Conservation (phyloP, 495 filamentous ascomycete species). For the Neurospora sp. region DNA sequence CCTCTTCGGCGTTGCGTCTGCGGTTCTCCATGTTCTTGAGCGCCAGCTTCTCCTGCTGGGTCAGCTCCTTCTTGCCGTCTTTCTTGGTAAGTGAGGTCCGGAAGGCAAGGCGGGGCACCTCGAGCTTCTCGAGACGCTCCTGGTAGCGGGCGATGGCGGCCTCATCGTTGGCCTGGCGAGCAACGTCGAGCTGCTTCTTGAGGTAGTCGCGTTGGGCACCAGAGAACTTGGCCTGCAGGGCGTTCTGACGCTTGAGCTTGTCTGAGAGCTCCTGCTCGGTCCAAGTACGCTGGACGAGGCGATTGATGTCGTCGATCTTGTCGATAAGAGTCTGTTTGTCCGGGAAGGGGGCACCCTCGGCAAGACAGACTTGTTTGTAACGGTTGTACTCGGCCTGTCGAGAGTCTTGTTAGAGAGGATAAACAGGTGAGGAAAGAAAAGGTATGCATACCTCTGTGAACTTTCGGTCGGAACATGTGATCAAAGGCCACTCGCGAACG, state of each 20-base stretch:
- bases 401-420: constrained; percentile 14
- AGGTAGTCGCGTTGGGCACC: constrained; percentile 54
- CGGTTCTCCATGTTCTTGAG: constrained; percentile 71
- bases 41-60: constrained; percentile 65
- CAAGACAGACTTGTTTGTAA: constrained; percentile 64
- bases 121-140: constrained; percentile 56
- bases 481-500: constrained; percentile 69
- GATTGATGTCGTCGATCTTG: constrained; percentile 77
- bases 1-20: constrained; percentile 64
- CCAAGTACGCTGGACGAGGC: constrained; percentile 65
- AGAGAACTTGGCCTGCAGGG: constrained; percentile 48
- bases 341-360: constrained; percentile 62
- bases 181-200: constrained; percentile 51
- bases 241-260: constrained; percentile 61
- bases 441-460: constrained; percentile 57
- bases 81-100: constrained; percentile 46
- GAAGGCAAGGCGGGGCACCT: constrained; percentile 59
- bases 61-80: constrained; percentile 29
- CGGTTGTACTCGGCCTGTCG: constrained; percentile 66
- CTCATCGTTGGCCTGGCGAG: constrained; percentile 51
- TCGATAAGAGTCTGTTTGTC: constrained; percentile 50
- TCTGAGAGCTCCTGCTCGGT: constrained; percentile 68
- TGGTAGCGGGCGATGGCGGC: constrained; percentile 50
- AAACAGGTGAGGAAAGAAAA: neutral
- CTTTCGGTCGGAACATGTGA: constrained; percentile 64